These are phyloP conservation scores for Luffa acutangula DNA, from an alignment of 306 rosid species.

Conservation along the genomic window DNA sequence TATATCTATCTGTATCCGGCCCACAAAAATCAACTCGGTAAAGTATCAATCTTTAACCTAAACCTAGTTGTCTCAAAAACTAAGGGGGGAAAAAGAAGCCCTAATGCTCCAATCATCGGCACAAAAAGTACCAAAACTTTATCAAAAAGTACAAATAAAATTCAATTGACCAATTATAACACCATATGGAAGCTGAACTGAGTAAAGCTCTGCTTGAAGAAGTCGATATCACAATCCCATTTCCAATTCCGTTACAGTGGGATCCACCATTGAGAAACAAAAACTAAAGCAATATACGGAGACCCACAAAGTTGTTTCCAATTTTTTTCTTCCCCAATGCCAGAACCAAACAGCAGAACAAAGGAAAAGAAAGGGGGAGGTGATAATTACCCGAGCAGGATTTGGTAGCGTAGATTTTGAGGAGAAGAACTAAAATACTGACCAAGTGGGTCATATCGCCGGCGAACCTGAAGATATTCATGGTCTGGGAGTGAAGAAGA, in stretches of 20 bases:
- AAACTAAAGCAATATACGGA: not conserved
- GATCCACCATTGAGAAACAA: not conserved
- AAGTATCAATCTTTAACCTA: not conserved
- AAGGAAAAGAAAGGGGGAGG: not conserved
- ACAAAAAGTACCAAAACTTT: not conserved
- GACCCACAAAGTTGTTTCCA: not conserved
- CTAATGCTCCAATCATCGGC: not conserved
- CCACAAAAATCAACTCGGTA: not conserved
- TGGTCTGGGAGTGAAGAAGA: conserved; percentile 18
- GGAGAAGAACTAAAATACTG: conserved; percentile 80
- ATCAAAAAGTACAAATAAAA: not conserved
- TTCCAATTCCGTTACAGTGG: not conserved
- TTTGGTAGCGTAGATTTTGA: conserved; percentile 94
- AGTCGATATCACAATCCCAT: not conserved
- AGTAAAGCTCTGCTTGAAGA: not conserved
- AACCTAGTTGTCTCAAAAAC: not conserved
- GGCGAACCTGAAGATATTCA: conserved; percentile 87
- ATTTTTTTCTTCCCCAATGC: not conserved
- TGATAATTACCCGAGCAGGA: conserved; percentile 67
- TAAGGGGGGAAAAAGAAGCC: not conserved
- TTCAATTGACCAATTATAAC: not conserved
- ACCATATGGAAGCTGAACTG: not conserved
- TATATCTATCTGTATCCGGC: not conserved
- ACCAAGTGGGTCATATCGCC: conserved; percentile 91
- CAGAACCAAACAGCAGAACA: not conserved